phyloP scores from a whole-genome alignment of 805 yeast species.

The Nadsonia fulvescens region DNA sequence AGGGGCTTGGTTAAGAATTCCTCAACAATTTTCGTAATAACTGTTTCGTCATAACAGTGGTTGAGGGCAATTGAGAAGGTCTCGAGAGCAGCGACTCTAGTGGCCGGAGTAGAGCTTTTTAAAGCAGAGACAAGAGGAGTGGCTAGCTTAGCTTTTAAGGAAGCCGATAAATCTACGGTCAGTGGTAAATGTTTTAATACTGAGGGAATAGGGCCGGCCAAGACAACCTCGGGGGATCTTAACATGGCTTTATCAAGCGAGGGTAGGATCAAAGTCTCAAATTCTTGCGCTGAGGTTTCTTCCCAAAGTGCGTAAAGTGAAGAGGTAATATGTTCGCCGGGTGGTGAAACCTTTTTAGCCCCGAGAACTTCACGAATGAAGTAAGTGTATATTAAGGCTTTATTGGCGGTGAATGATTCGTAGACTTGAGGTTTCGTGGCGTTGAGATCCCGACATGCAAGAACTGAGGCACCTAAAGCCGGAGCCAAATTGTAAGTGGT shows the following conservation, averaged over 20 bases:
- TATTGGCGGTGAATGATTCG: conserved; percentile 7
- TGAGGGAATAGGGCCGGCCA: conserved; percentile 34
- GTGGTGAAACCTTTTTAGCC: conserved; percentile 13
- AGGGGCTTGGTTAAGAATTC: conserved; percentile 38
- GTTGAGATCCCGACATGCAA: conserved; percentile 13
- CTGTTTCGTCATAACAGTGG: conserved; percentile 14
- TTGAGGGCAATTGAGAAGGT: conserved; percentile 19
- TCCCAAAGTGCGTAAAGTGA: conserved; percentile 30
- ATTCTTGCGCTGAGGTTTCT: conserved; percentile 23
- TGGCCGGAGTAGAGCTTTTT: conserved; percentile 53
- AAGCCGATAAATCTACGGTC: conserved; percentile 25
- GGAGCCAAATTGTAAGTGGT: too few species aligned
- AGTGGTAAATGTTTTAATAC: conserved; percentile 23
- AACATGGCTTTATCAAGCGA: conserved; percentile 55
- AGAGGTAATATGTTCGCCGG: conserved; percentile 8
- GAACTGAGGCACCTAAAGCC: too few species aligned
- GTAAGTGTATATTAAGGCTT: conserved; percentile 9
- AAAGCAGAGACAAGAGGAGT: conserved; percentile 35
- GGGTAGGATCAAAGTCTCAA: conserved; percentile 31
- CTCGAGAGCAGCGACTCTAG: conserved; percentile 31
- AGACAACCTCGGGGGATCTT: conserved; percentile 59
- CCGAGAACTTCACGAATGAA: conserved; percentile 18
- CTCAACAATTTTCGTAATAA: conserved; percentile 23
- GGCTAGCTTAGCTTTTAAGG: conserved; percentile 28
- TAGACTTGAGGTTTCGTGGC: conserved; percentile 10